phyloP scores from a whole-genome alignment of 805 yeast species.

The Kluyveromyces starmeri region DNA sequence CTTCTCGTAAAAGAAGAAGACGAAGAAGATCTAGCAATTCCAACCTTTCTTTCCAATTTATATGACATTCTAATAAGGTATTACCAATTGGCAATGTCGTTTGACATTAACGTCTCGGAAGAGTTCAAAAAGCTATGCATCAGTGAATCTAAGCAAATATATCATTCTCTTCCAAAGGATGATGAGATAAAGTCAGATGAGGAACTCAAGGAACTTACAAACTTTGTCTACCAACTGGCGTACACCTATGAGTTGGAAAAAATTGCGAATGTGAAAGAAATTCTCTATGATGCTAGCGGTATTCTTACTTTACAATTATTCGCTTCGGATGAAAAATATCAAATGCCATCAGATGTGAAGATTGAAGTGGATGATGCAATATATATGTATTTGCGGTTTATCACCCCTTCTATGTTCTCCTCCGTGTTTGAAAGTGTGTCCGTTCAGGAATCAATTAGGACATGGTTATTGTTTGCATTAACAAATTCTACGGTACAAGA shows the following conservation, averaged over 20 bases:
- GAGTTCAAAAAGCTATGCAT: slow-evolving; percentile 30
- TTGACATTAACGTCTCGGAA: slow-evolving; percentile 52
- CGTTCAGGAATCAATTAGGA: slow-evolving; percentile 24
- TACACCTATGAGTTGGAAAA: slow-evolving; percentile 28
- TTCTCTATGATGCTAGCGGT: slow-evolving; percentile 29
- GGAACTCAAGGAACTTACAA: slow-evolving; percentile 28
- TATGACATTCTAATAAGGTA: slow-evolving; percentile 33
- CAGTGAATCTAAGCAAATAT: slow-evolving; percentile 34
- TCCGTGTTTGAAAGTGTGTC: slow-evolving; percentile 16
- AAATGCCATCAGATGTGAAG: slow-evolving; percentile 1
- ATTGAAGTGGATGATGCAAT: slow-evolving; percentile 26
- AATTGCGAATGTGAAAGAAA: slow-evolving; percentile 21
- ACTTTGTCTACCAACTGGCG: slow-evolving; percentile 31
- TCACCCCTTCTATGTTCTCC: slow-evolving; percentile 33
- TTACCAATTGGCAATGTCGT: slow-evolving; percentile 47
- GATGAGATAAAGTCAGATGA: slow-evolving; percentile 24
- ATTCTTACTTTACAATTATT: slow-evolving; percentile 23
- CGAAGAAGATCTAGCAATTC: slow-evolving; percentile 25
- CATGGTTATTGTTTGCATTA: slow-evolving; percentile 33
- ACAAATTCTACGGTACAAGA: slow-evolving; percentile 15
- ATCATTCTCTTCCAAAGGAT: slow-evolving; percentile 28
- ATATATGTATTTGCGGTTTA: slow-evolving; percentile 34
- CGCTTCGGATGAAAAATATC: not conserved
- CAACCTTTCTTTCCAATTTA: slow-evolving; percentile 20
- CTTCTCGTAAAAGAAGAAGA: too few species aligned